Conservation (phyloP, 2,329 filamentous ascomycete genomes). For the Sporothrix pallida region DNA sequence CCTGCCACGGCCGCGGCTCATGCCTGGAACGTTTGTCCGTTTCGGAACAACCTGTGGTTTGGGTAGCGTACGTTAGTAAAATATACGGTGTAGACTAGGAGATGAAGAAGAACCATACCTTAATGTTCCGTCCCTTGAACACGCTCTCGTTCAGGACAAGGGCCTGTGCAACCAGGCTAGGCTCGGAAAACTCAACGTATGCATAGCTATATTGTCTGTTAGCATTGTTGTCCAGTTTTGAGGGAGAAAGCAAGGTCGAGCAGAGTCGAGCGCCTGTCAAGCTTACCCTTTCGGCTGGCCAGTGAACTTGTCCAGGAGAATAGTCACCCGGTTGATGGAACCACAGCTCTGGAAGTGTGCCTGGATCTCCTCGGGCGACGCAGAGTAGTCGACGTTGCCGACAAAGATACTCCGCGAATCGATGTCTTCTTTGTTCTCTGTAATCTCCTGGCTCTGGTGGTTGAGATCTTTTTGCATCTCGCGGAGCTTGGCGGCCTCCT, state of each 20-base stretch:
- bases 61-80: not conserved
- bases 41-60: conserved; percentile 72
- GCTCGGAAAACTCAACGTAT: conserved; percentile 97
- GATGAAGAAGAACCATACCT: conserved; percentile 50
- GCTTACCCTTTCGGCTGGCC: conserved; percentile 97
- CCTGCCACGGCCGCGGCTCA: conserved; percentile 75
- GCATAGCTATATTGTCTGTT: conserved; percentile 72
- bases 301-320: conserved; percentile 96
- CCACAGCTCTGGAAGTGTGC: conserved; percentile 97
- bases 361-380: conserved; percentile 96
- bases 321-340: conserved; percentile 97
- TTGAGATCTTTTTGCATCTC: conserved; percentile 89
- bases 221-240: not conserved
- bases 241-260: too few species aligned
- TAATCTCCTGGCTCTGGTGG: conserved; percentile 79
- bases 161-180: conserved; percentile 88
- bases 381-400: conserved; percentile 97
- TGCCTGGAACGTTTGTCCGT: conserved; percentile 93
- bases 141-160: conserved; percentile 95
- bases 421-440: conserved; percentile 94
- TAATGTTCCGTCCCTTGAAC: conserved; percentile 92
- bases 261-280: too few species aligned
- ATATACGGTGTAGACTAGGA: too few species aligned
- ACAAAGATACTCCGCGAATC: conserved; percentile 97
- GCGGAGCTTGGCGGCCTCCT: conserved; percentile 82